Conservation (phyloP, 768 basidiomycete genomes). For the Strobilomyces dryophilus region DNA sequence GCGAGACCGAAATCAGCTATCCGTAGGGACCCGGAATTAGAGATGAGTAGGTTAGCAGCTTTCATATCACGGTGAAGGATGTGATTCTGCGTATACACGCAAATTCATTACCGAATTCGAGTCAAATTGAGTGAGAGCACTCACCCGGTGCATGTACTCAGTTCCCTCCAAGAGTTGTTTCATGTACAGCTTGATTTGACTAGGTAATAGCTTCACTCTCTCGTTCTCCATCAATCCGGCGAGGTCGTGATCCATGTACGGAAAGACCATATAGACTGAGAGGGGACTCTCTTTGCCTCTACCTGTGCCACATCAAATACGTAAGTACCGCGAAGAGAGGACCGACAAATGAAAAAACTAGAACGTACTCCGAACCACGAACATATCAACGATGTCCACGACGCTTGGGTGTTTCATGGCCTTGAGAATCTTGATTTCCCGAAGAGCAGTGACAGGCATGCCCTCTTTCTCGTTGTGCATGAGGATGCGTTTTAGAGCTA, state of each 20-base stretch:
- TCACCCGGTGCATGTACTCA: conserved; percentile 90
- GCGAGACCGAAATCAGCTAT: conserved; percentile 98
- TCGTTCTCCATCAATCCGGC: conserved; percentile 93
- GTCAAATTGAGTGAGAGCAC: conserved; percentile 25
- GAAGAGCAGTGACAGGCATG: conserved; percentile 92
- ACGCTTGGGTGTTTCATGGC: conserved; percentile 81
- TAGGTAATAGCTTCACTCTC: conserved; percentile 74
- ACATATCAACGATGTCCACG: conserved; percentile 89
- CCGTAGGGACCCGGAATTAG: conserved; percentile 75
- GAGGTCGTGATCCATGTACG: conserved; percentile 99
- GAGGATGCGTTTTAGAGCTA: conserved; percentile 91
- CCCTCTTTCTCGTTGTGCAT: conserved; percentile 98
- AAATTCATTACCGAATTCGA: conserved; percentile 5
- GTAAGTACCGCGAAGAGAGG: conserved; percentile 1
- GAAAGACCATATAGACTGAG: conserved; percentile 97
- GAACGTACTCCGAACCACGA: conserved; percentile 71
- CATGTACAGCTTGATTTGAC: conserved; percentile 94
- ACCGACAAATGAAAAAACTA: neutral
- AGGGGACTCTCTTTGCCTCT: conserved; percentile 62
- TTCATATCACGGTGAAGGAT: conserved; percentile 99
- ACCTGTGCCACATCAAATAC: conserved; percentile 9
- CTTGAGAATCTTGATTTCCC: conserved; percentile 97
- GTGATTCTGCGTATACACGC: conserved; percentile 60
- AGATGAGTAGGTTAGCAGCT: conserved; percentile 93
- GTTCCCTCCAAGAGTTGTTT: conserved; percentile 95